Evolutionary conservation across 331 rosid genomes (phyloP), one percentile per base, ranked within the genome.

Genomic region (Malus hybrid): DNA sequence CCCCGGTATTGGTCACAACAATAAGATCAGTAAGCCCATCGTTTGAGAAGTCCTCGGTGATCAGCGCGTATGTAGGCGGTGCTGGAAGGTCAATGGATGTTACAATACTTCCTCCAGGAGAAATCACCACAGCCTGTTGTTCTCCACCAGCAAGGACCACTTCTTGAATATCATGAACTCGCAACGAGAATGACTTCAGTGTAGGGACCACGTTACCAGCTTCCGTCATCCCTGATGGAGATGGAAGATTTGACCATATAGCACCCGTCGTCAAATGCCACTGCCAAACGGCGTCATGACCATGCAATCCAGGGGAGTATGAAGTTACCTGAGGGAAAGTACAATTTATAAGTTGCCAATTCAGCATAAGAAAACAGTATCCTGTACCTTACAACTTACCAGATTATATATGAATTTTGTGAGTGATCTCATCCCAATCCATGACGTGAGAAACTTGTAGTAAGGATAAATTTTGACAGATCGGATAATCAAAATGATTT

Each of bases 201-300:
- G 99, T 92, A 48, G 99, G 99, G 80, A 95, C 79, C 73, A 87
- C 93, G 12, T 42, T 62, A 46, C 96, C 97, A 69, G 91, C 84
- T 74, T 92, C 99, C 94, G 88, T 89, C 99, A 90, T 86, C 71
- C 99, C 99, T 1, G 96, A 83, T 14, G 98, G 99, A 59, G 99
- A 88, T 70, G 98, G 99, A 64, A 92, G 93, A 82, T 95, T 95
- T 73, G 99, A 90, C 98, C 99, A 95, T 15, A 95, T 86, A 56
- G 89, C 85, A 70, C 97, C 94, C 10, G 99, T 95, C 50, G 93
- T 79, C 74, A 92, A 86, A 34, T 95, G 98, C 99, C 98, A 92
- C 77, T 92, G 93, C 99, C 99, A 92, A 80, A 78, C 80, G 63
- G 97, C 98, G 77, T 75, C 98, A 34, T 92, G 97, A 57, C 97